Evolutionary conservation across 352 stramenopile genomes (phyloP).

Genomic region (Phytophthora pinifolia): DNA sequence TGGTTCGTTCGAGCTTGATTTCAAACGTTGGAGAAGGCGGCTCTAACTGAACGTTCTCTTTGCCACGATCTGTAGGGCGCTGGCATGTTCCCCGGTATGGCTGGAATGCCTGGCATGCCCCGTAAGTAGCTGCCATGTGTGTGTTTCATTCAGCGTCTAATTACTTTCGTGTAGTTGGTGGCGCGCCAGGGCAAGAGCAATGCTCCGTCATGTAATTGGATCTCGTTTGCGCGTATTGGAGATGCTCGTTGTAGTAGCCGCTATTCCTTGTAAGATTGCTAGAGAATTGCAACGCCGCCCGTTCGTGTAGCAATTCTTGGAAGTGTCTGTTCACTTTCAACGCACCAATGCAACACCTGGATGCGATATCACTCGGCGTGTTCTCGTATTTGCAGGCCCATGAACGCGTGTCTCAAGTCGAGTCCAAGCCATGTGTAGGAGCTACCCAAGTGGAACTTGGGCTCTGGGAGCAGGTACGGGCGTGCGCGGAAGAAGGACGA

Average conservation of each 20-base stretch:
- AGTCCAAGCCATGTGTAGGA: slow-evolving; percentile 54
- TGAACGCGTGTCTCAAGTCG: slow-evolving; percentile 48
- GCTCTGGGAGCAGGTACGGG: slow-evolving; percentile 66
- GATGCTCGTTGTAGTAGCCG: slow-evolving; percentile 15
- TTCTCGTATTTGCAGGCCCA: slow-evolving; percentile 73
- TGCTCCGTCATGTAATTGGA: slow-evolving; percentile 68
- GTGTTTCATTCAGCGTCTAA: slow-evolving; percentile 3
- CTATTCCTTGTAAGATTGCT: slow-evolving; percentile 28
- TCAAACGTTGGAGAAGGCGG: neutral
- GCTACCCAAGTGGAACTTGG: slow-evolving; percentile 48
- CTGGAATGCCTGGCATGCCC: slow-evolving; percentile 76
- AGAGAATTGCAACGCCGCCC: slow-evolving; percentile 23
- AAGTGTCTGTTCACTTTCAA: slow-evolving; percentile 24
- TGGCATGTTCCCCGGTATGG: slow-evolving; percentile 83
- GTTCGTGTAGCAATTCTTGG: slow-evolving; percentile 8
- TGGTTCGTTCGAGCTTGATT: slow-evolving; percentile 45
- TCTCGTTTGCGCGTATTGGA: slow-evolving; percentile 14
- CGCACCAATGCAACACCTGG: slow-evolving; percentile 34
- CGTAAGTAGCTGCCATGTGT: slow-evolving; percentile 42
- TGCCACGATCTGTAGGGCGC: slow-evolving; percentile 39
- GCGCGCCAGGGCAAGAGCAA: slow-evolving; percentile 64
- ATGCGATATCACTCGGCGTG: slow-evolving; percentile 67
- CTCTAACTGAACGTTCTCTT: slow-evolving; percentile 1
- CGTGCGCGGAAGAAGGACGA: neutral
- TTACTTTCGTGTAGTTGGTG: slow-evolving; percentile 38